Evolutionary conservation across 768 basidiomycete genomes (phyloP).

Genomic region (Dendrothele bispora): DNA sequence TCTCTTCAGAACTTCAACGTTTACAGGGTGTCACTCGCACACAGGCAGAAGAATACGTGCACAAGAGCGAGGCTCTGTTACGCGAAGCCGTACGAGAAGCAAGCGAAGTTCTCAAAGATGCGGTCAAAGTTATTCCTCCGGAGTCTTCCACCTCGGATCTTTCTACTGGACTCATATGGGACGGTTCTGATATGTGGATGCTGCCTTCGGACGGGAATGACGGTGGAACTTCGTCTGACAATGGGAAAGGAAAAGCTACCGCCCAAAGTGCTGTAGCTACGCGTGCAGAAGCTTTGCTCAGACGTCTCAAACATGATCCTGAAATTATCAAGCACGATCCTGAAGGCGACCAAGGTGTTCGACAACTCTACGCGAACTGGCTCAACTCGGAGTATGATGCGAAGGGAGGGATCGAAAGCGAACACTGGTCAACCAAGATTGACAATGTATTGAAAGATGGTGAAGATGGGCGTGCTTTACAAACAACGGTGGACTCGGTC

Average conservation of each 20-base stretch:
- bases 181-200: slow-evolving; percentile 87
- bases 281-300: slow-evolving; percentile 75
- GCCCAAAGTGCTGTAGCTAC: slow-evolving; percentile 61
- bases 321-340: slow-evolving; percentile 78
- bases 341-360: slow-evolving; percentile 54
- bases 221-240: slow-evolving; percentile 21
- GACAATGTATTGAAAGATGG: slow-evolving; percentile 48
- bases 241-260: slow-evolving; percentile 39
- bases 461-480: slow-evolving; percentile 51
- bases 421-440: slow-evolving; percentile 56
- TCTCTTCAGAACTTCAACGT: slow-evolving; percentile 66
- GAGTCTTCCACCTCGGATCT: slow-evolving; percentile 38
- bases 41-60: slow-evolving; percentile 83
- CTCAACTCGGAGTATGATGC: slow-evolving; percentile 47
- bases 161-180: slow-evolving; percentile 67
- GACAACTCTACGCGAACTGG: slow-evolving; percentile 61
- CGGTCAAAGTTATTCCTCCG: slow-evolving; percentile 91
- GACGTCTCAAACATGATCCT: slow-evolving; percentile 71
- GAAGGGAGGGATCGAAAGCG: slow-evolving; percentile 56
- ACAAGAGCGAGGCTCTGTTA: slow-evolving; percentile 66
- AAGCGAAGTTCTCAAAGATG: slow-evolving; percentile 80
- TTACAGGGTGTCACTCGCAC: slow-evolving; percentile 74
- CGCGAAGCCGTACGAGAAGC: slow-evolving; percentile 77
- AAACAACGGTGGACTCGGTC: slow-evolving; percentile 51
- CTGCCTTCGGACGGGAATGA: slow-evolving; percentile 46